phyloP scores from a whole-genome alignment of 768 basidiomycete species.

The Phylloporus arenicola region DNA sequence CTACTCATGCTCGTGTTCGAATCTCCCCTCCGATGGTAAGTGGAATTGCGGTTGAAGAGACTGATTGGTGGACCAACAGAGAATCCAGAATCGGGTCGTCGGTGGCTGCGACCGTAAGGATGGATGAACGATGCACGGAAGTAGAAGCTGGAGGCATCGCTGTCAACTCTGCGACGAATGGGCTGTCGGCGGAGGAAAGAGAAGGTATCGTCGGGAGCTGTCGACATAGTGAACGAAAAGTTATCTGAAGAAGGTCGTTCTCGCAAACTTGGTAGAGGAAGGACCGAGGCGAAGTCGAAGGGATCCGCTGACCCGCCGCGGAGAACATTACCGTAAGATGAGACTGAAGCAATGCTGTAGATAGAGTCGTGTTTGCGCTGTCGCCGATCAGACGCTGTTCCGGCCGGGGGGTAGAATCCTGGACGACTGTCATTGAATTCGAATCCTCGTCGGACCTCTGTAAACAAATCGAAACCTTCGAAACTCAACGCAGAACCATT shows the following conservation, averaged over 20 bases:
- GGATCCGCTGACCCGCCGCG: conserved; percentile 62
- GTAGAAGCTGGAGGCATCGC: conserved; percentile 75
- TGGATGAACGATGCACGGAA: conserved; percentile 37
- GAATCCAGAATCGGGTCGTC: conserved; percentile 57
- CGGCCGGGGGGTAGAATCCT: conserved; percentile 57
- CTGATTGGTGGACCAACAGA: conserved; percentile 65
- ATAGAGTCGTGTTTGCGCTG: conserved; percentile 53
- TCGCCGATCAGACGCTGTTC: conserved; percentile 30
- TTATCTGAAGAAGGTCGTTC: conserved; percentile 58
- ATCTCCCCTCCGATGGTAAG: conserved; percentile 48
- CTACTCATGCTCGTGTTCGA: conserved; percentile 58
- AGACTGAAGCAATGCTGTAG: conserved; percentile 73
- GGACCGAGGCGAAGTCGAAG: conserved; percentile 54
- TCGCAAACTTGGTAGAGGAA: conserved; percentile 39
- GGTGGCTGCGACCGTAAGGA: conserved; percentile 45
- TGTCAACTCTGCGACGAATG: conserved; percentile 56
- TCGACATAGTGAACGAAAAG: conserved; percentile 49
- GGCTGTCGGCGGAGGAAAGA: conserved; percentile 44
- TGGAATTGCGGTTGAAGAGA: conserved; percentile 64
- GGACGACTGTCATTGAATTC: conserved; percentile 63
- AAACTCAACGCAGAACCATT: conserved; percentile 57
- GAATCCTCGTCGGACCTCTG: conserved; percentile 73
- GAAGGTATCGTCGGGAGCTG: conserved; percentile 66
- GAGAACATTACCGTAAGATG: conserved; percentile 68
- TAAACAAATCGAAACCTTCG: conserved; percentile 66